Evolutionary conservation across 371 early-diverging fungal genomes (phyloP), one percentile per base, ranked within the genome.

Genomic region (Mucor velutinosus): DNA sequence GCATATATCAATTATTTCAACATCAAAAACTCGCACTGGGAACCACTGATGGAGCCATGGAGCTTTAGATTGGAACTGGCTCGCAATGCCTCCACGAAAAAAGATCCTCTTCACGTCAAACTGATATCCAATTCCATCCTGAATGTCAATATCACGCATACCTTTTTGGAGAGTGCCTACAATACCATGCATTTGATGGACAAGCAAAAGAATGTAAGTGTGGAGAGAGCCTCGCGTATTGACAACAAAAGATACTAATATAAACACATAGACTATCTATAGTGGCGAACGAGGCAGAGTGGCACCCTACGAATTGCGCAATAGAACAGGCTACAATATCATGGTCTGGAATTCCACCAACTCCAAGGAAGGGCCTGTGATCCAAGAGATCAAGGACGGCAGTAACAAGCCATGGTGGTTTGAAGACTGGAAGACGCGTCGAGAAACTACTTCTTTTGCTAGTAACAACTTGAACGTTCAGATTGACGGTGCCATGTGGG

Each of bases 21-120:
- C 79, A 81, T 95, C 58, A 92, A 93, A 60, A 97, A 95, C 76
- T 98, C 99, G 11, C 96, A 97, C 71, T 99, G 99, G 99, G 99
- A 99, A 75, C 98, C 99, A 0, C 64, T 99, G 27, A 67, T 98
- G 25, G 99, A 99, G 76, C 95, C 95, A 0, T 97, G 96, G 95
- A 80, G 83, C 30, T 90, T 93, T 65, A 76, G 80, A 4, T 47
- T 92, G 14, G 78, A 83, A 35, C 70, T 90, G 17, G 65, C 81
- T 1, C 64, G 76, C 12, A 67, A 72, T 30, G 64, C 67, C 8
- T 19, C 60, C 6, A 56, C 56, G 6, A 55, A 62, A 8, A 64
- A 72, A 7, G 76, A 80, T 0, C 76, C 74, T 10, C 47, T 81
- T 4, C 60, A 72, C 25, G 64, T 96, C 23, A 92, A 93, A 17